These are phyloP conservation scores for Candida hungchunana DNA, from an alignment of 805 yeast genomes.

Conservation along the genomic window DNA sequence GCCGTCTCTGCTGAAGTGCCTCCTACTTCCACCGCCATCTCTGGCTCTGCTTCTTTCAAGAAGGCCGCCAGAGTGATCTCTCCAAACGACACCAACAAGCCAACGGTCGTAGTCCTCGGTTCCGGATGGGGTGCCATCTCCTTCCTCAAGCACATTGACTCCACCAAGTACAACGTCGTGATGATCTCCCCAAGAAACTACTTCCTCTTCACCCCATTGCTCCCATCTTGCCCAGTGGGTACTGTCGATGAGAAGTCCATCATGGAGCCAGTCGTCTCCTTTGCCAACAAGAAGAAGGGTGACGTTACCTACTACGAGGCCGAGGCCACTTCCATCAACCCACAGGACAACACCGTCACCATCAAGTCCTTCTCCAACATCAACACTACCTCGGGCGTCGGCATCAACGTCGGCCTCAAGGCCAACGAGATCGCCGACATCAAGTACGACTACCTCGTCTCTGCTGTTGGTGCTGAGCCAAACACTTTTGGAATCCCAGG, in stretches of 20 bases:
- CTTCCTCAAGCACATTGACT: conserved; percentile 76
- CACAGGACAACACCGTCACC: conserved; percentile 62
- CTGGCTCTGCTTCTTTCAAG: conserved; percentile 35
- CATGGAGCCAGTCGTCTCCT: conserved; percentile 87
- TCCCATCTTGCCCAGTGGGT: conserved; percentile 93
- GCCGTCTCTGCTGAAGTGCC: conserved; percentile 9
- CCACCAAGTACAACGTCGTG: conserved; percentile 82
- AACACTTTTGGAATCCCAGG: conserved; percentile 94
- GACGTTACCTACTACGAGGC: conserved; percentile 85
- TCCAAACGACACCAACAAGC: conserved; percentile 31
- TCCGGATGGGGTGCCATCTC: conserved; percentile 96
- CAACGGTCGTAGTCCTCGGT: conserved; percentile 61
- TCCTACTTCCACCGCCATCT: conserved; percentile 14
- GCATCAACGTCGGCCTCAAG: conserved; percentile 30
- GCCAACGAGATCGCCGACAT: conserved; percentile 39
- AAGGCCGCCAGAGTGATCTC: conserved; percentile 36
- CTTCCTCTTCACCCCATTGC: conserved; percentile 87
- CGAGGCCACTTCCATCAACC: conserved; percentile 81
- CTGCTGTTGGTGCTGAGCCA: conserved; percentile 93
- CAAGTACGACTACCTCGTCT: conserved; percentile 77
- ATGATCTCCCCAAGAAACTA: conserved; percentile 91
- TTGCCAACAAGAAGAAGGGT: conserved; percentile 74
- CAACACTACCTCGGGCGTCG: conserved; percentile 34
- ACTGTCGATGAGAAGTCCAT: conserved; percentile 87
- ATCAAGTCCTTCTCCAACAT: conserved; percentile 41